Conservation (phyloP, 2,329 filamentous ascomycete species). For the Hysterium pulicare region DNA sequence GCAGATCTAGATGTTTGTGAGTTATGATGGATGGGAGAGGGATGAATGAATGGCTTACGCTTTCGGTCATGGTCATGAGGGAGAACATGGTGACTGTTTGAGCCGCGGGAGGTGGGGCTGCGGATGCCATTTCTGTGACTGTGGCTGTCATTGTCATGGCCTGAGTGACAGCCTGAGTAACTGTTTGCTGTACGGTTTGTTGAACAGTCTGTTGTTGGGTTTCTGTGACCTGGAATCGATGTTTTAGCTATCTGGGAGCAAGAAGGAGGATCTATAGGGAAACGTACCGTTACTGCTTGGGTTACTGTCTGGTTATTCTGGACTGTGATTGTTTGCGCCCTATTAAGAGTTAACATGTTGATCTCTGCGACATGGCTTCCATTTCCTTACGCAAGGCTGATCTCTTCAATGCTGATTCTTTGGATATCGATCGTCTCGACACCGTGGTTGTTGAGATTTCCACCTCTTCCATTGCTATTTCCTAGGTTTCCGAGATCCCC, state of each 20-base stretch:
- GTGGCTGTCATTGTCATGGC: conserved; percentile 3
- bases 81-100: not conserved
- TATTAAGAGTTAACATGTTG: conserved; percentile 1
- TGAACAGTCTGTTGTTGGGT: not conserved
- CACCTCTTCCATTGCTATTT: too few relatives aligned
- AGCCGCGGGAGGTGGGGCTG: too few relatives aligned
- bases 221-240: conserved; percentile 3
- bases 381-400: conserved; percentile 4
- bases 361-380: not conserved
- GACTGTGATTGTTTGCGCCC: conserved; percentile 6
- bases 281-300: conserved; percentile 3
- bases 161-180: not conserved
- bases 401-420: conserved; percentile 11
- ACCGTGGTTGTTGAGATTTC: conserved; percentile 4
- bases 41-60: conserved; percentile 11
- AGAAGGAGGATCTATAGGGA: not conserved
- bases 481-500: conserved; percentile 6
- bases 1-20: not conserved
- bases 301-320: conserved; percentile 3
- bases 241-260: not conserved
- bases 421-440: conserved; percentile 13
- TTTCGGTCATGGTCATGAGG: conserved; percentile 12
- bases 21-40: not conserved
- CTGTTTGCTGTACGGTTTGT: not conserved
- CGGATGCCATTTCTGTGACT: conserved; percentile 1